These are phyloP conservation scores for Leishmania braziliensis DNA, from an alignment of 208 protist species.

Conservation along the genomic window DNA sequence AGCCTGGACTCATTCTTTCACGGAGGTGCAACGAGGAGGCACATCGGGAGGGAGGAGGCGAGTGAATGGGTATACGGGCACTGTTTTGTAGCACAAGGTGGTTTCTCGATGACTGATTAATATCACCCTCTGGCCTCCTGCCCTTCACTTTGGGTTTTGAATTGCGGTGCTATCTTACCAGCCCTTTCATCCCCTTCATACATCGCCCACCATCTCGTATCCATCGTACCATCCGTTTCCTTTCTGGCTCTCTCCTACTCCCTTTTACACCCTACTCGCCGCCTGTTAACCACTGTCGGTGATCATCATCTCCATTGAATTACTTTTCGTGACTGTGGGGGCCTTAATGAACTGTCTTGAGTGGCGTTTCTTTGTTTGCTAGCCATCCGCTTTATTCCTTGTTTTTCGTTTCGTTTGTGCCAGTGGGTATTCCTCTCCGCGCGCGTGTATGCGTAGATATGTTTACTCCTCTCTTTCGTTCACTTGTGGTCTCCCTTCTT, in stretches of 20 bases:
- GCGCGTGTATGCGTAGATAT: neutral
- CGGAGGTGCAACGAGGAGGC: neutral
- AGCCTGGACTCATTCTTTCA: neutral
- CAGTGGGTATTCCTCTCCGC: neutral
- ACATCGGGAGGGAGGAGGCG: neutral
- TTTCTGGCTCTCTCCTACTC: neutral
- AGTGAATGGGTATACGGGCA: neutral
- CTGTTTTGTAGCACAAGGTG: neutral
- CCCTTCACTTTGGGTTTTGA: too few relatives aligned
- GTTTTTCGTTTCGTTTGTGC: conserved; percentile 3
- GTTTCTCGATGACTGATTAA: neutral
- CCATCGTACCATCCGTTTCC: neutral
- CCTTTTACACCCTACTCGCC: neutral
- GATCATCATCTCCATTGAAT: neutral
- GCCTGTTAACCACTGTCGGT: too few relatives aligned
- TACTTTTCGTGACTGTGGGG: neutral
- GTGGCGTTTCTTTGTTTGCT: neutral
- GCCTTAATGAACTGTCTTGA: neutral
- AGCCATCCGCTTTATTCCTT: neutral
- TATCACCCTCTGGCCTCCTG: too few relatives aligned
- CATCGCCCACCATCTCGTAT: neutral
- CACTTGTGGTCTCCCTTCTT: neutral
- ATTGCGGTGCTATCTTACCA: neutral
- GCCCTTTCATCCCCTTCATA: too few relatives aligned
- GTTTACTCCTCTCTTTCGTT: conserved; percentile 3